Evolutionary conservation across 2,329 filamentous ascomycete genomes (phyloP).

Genomic region (Fusarium neocosmosporiellum): DNA sequence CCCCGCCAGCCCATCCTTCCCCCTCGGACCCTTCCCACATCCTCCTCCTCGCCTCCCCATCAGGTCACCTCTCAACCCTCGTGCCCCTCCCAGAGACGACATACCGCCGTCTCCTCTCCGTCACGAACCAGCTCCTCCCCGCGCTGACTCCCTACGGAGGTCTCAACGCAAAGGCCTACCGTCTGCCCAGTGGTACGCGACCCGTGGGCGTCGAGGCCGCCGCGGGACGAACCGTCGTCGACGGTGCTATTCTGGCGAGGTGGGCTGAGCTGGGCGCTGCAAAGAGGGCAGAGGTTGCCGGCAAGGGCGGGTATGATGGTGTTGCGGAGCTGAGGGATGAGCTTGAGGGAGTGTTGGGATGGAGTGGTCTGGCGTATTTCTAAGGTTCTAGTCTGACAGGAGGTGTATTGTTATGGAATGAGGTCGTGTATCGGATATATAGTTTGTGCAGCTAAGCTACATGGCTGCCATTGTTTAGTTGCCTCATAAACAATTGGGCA

Average conservation of each 20-base stretch:
- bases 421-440: neutral
- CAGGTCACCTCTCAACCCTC: conserved; percentile 81
- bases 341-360: conserved; percentile 71
- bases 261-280: conserved; percentile 82
- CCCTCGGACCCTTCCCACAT: conserved; percentile 50
- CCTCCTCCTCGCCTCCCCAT: conserved; percentile 78
- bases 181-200: conserved; percentile 61
- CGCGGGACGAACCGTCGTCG: conserved; percentile 76
- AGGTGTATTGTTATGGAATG: neutral
- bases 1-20: conserved; percentile 54
- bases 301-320: conserved; percentile 74
- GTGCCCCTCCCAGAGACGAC: conserved; percentile 81
- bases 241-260: conserved; percentile 78
- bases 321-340: conserved; percentile 77
- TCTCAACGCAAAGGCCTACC: conserved; percentile 85
- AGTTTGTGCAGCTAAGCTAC: neutral
- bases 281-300: conserved; percentile 77
- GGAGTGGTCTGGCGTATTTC: conserved; percentile 71
- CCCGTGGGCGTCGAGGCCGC: conserved; percentile 66
- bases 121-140: conserved; percentile 83
- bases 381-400: conserved; percentile 34
- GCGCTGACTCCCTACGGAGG: conserved; percentile 81
- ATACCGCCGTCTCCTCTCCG: conserved; percentile 85
- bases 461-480: neutral
- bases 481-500: neutral